These are phyloP conservation scores for Botrytis hyacinthi DNA, from an alignment of 2,329 filamentous ascomycete species.

Conservation along the genomic window DNA sequence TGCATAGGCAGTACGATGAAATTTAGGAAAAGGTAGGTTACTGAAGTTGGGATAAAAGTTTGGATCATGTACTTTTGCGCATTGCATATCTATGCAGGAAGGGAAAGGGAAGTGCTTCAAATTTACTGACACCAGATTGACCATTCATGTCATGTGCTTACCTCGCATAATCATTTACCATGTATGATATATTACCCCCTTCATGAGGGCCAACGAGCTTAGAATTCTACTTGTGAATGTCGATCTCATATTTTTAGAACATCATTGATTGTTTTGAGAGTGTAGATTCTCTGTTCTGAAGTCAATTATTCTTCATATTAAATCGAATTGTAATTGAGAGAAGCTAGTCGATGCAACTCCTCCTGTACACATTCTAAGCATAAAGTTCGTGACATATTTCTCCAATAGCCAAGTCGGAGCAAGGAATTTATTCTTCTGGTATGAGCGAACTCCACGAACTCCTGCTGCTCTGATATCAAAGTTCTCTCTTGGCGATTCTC, in stretches of 20 bases:
- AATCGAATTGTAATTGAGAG: slow-evolving; percentile 14
- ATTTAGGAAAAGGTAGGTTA: background rate
- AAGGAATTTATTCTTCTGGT: slow-evolving; percentile 17
- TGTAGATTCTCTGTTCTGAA: background rate
- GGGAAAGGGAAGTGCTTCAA: background rate
- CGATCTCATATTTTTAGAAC: background rate
- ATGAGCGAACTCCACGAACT: slow-evolving; percentile 16
- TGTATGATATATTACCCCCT: background rate
- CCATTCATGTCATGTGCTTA: background rate
- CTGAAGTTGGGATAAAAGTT: background rate
- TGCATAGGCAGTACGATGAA: too few species aligned
- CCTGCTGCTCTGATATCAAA: slow-evolving; percentile 4
- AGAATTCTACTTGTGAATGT: background rate
- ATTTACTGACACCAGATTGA: background rate
- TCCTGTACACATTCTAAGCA: slow-evolving; percentile 8
- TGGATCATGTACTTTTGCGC: background rate
- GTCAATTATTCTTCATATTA: slow-evolving; percentile 15
- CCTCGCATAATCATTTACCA: background rate
- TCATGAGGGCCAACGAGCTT: background rate
- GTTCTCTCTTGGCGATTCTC: slow-evolving; percentile 6
- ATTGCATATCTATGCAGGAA: background rate
- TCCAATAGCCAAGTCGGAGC: slow-evolving; percentile 17
- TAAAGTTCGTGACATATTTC: slow-evolving; percentile 16
- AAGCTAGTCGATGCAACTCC: slow-evolving; percentile 7
- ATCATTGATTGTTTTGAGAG: background rate